Conservation (phyloP, 23 red algal genomes). For the Agarophyton chilense region DNA sequence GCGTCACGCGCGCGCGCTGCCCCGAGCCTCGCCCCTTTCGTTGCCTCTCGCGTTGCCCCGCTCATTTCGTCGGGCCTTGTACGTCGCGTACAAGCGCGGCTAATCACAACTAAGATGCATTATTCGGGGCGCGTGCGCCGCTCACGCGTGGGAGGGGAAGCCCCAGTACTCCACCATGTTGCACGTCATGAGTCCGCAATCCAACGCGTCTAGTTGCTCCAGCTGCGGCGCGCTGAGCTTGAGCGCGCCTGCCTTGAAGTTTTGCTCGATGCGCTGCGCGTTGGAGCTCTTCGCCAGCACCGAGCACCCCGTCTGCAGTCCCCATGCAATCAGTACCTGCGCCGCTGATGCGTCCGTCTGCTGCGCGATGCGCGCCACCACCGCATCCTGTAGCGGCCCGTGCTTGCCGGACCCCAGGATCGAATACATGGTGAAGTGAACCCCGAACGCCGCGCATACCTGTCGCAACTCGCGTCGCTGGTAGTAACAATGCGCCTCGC, state of each 20-base stretch:
- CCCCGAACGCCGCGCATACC: conserved; percentile 57
- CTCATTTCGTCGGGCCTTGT: no score
- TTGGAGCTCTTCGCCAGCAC: conserved; percentile 83
- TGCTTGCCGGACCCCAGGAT: conserved; percentile 78
- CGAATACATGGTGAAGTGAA: conserved; percentile 84
- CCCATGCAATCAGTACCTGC: conserved; percentile 85
- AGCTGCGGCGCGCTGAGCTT: conserved; percentile 55
- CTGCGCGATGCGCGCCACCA: conserved; percentile 64
- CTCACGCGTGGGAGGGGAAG: conserved; percentile 67
- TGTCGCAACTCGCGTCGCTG: conserved; percentile 51
- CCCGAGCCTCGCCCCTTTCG: no score
- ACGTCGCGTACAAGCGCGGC: no score
- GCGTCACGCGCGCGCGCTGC: no score
- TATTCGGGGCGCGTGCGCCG: no score
- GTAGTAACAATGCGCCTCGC: conserved; percentile 77
- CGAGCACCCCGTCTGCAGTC: conserved; percentile 70
- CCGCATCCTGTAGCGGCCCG: conserved; percentile 65
- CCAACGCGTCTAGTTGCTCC: conserved; percentile 64
- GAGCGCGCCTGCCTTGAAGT: conserved; percentile 62
- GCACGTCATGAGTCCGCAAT: conserved; percentile 73
- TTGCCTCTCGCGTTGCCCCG: background rate
- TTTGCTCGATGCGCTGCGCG: conserved; percentile 69
- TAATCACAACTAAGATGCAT: background rate
- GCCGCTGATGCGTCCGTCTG: conserved; percentile 43
- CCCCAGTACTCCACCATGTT: conserved; percentile 93